Base-by-base conservation (phyloP, 495 filamentous ascomycete species). In the Neurospora sp. region DNA sequence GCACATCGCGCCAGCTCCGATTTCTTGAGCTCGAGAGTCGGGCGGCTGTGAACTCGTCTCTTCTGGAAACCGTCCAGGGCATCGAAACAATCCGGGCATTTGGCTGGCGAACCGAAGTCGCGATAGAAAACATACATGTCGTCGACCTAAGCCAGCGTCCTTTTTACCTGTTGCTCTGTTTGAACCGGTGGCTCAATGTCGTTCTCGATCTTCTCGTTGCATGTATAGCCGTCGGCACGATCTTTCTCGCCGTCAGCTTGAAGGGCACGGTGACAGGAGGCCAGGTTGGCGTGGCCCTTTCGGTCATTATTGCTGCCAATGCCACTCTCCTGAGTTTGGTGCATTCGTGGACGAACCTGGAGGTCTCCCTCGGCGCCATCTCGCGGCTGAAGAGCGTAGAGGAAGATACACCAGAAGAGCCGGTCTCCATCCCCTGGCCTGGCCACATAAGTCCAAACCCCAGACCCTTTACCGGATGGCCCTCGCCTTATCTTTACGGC, bases 1-100 rank as follows among this genome's bases (percentile, higher is more conserved):
- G 87, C 13, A 92, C 90, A 1, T 91, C 89, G 2, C 86, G 89
- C 4, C 90, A 91, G 75, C 78, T 92, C 6, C 88, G 90, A 40
- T 82, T 89, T 59, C 80, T 92, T 28, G 90, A 91, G 39, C 82
- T 91, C 9, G 89, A 91, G 79, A 83, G 87, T 17, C 88, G 89
- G 77, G 84, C 89, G 5, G 88, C 89, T 3, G 79, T 91, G 1
- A 90, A 86, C 72, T 86, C 88, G 0, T 85, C 87, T 59, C 90
- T 91, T 70, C 81, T 87, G 28, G 90, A 92, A 69, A 82, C 81
- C 7, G 79, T 81, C 3, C 72, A 76, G 69, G 81, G 87, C 0
- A 73, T 86, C 15, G 76, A 79, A 7, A 85, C 83, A 7, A 84
- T 89, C 48, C 82, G 85, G 31, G 81, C 86, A 3, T 85, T 87